phyloP scores from a whole-genome alignment of 2,329 filamentous ascomycete genomes.

The Teratosphaeria destructans region DNA sequence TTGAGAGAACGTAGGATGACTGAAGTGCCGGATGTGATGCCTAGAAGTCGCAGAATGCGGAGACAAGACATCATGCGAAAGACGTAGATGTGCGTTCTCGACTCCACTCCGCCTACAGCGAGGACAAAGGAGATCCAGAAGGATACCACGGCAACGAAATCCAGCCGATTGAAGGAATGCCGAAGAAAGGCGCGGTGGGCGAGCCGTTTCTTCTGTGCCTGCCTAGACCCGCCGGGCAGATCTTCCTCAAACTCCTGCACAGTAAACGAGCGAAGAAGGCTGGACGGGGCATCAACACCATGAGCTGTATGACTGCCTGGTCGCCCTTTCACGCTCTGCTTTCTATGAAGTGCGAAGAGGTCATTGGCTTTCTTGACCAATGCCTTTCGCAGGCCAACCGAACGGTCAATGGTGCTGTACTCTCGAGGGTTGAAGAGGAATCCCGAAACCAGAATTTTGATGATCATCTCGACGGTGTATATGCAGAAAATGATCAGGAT shows the following conservation, averaged over 20 bases:
- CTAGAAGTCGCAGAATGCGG: constrained; percentile 80
- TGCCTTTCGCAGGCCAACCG: constrained; percentile 62
- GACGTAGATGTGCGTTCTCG: constrained; percentile 63
- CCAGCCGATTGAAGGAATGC: constrained; percentile 90
- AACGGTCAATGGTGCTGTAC: constrained; percentile 81
- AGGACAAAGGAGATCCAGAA: constrained; percentile 88
- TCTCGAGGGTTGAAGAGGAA: constrained; percentile 83
- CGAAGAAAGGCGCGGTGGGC: constrained; percentile 85
- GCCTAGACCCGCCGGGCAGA: constrained; percentile 46
- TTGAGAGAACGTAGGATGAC: constrained; percentile 93
- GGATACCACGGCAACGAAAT: constrained; percentile 87
- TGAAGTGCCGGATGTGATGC: constrained; percentile 85
- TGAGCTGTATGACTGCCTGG: not conserved
- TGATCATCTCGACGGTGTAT: constrained; percentile 76
- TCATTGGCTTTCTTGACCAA: constrained; percentile 65
- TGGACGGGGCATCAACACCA: constrained; percentile 13
- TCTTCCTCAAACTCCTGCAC: constrained; percentile 28
- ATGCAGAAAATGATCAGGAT: constrained; percentile 75
- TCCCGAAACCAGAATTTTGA: constrained; percentile 84
- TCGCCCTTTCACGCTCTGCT: constrained; percentile 50
- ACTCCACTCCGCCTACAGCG: constrained; percentile 58
- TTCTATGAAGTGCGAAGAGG: constrained; percentile 72
- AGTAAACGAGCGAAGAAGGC: constrained; percentile 26
- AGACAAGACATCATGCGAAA: constrained; percentile 96
- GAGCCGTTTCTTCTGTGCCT: constrained; percentile 74